Evolutionary conservation across 306 rosid genomes (phyloP).

Genomic region (Oxytropis ochrocephala): DNA sequence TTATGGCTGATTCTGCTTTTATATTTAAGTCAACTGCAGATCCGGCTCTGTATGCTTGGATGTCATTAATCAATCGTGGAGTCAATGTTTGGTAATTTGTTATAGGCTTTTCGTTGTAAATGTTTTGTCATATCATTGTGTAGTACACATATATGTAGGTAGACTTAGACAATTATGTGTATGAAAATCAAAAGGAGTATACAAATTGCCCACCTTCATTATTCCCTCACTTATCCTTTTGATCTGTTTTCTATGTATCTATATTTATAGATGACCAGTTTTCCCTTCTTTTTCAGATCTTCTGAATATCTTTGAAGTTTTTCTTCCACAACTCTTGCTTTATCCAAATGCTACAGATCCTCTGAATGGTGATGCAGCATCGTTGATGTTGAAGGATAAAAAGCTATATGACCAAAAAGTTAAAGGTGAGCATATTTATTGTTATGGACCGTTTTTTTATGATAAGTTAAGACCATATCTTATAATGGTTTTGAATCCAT

Average conservation of each 20-base stretch:
- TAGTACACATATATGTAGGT: not conserved
- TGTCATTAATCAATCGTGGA: constrained; percentile 97
- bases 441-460: not conserved
- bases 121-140: not conserved
- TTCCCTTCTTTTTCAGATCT: constrained; percentile 57
- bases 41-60: constrained; percentile 99
- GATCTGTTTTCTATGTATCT: not conserved
- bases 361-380: constrained; percentile 92
- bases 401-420: constrained; percentile 82
- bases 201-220: not conserved
- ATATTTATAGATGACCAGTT: constrained; percentile 12
- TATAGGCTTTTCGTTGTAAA: constrained; percentile 15
- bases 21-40: constrained; percentile 48
- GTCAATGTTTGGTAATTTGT: constrained; percentile 89
- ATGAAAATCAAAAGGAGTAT: not conserved
- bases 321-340: constrained; percentile 95
- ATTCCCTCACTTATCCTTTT: not conserved
- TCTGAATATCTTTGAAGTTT: constrained; percentile 87
- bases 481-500: not conserved
- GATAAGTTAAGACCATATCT: not conserved
- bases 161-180: not conserved
- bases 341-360: constrained; percentile 99
- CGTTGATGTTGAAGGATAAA: constrained; percentile 88
- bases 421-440: constrained; percentile 54
- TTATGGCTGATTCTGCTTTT: constrained; percentile 29